Base-by-base conservation (phyloP, 73 alveolate species). In the Stentor roeselii region DNA sequence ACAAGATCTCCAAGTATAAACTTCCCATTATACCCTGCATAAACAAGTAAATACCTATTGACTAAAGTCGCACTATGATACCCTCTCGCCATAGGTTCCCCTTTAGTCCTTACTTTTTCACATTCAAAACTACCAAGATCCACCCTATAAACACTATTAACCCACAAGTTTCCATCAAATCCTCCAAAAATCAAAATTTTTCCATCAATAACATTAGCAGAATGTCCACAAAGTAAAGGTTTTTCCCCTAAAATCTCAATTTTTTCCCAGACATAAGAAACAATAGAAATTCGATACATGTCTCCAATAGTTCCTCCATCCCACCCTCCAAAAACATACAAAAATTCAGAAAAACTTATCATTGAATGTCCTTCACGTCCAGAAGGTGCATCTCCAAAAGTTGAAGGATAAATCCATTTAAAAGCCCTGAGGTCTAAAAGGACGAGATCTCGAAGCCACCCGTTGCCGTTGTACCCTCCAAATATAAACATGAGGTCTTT, bases 381-480 rank as follows among this genome's bases (percentile, higher is more conserved):
- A 35, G 82, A 78, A 3, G 96, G 96, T 2, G 85, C 83, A 1
- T 39, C 75, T 0, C 96, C 96, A 27, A 61, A 59, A 2, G 91
- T 85, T 35, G 76, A 60, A 0, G 93, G 93, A 3, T 89, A 90
- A 42, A 75, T 77, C 91, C 96, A 90, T 61, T 85, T 86, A n/a
- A 75, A 32, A n/a, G 42, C 75, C 2, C 50, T 59, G 39, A 90
- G 59, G 59, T 90, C 93, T 34, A 90, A 84, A 27, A 88, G 67
- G 21, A 90, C 38, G 30, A 88, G 59, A 42, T 90, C 93, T 59
- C 85, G 83, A 3, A 90, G 90, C 93, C 96, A 90, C 36, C 38
- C 87, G 74, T 83, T 78, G 30, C 96, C 96, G 41, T 90, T 92
- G 3, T 92, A 91, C 6, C 96, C 96, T 41, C 96, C 96, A 75